Conservation (phyloP, 768 basidiomycete species). For the Hypholoma sublateritium region DNA sequence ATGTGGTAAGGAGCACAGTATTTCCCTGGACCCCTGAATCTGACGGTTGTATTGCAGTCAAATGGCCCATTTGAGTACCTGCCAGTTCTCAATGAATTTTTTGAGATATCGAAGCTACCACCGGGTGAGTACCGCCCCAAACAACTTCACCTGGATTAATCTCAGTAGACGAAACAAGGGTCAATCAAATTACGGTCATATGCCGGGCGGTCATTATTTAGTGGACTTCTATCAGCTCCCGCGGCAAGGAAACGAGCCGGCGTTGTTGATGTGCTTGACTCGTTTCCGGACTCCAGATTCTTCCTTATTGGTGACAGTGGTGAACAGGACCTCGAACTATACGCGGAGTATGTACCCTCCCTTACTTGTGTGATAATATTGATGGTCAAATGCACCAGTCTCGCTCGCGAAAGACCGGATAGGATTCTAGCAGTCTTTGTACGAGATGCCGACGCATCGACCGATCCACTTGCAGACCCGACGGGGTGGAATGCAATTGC, state of each 20-base stretch:
- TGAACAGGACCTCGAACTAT: constrained; percentile 94
- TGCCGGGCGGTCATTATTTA: constrained; percentile 79
- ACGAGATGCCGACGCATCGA: constrained; percentile 60
- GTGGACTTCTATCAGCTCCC: constrained; percentile 78
- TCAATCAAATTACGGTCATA: constrained; percentile 86
- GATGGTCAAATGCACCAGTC: constrained; percentile 20
- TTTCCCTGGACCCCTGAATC: not conserved
- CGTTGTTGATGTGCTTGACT: constrained; percentile 73
- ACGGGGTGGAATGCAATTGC: constrained; percentile 49
- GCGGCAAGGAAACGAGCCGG: constrained; percentile 81
- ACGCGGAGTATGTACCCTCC: constrained; percentile 51
- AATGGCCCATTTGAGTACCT: constrained; percentile 88
- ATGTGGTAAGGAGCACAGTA: constrained; percentile 59
- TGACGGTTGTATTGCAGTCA: constrained; percentile 46
- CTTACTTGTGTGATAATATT: not conserved
- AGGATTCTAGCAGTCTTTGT: constrained; percentile 84
- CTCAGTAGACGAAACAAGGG: constrained; percentile 35
- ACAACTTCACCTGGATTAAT: not conserved
- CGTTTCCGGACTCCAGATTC: constrained; percentile 75
- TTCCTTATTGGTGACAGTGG: constrained; percentile 90
- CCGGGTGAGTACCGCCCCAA: constrained; percentile 37
- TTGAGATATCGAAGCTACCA: constrained; percentile 68
- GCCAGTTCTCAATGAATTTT: constrained; percentile 75
- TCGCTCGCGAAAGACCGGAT: constrained; percentile 66
- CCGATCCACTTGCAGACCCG: constrained; percentile 56